Base-by-base conservation (phyloP, 163 green algal genomes). In the Scenedesmus sp. region DNA sequence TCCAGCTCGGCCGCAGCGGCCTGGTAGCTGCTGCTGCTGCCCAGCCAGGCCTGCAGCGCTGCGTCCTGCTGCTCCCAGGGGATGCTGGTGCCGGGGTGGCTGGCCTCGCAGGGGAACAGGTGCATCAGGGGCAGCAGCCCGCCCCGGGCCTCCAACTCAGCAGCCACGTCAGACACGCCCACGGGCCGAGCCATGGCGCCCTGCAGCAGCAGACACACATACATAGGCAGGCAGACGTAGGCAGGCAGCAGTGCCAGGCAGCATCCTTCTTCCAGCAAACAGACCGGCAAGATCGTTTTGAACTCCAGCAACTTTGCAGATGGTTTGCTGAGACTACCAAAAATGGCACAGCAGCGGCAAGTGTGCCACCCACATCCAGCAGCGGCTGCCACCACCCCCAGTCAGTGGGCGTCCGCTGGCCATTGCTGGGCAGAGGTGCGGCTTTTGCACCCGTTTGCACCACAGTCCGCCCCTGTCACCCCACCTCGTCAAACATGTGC, bases 401-500 rank as follows among this genome's bases (percentile, higher is more conserved):
- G 34, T 46, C 34, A 46, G 34, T 46, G 34, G 34, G 34, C 34
- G 34, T 46, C 34, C 34, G 34, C 34, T 46, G 34, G 34, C 34
- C 34, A 46, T 46, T 46, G 34, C 34, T 46, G 34, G 34, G 34
- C 34, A 46, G 34, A 46, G 34, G 34, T 46, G 34, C 34, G 34
- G 34, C 34, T 46, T 46, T 46, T 46, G 34, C 34, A 46, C 34
- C 34, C 34, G 34, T 46, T 46, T 46, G 34, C 34, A 46, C 34
- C 66, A 76, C 52, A 87, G 16, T 64, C 46, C 2, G 46, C 46
- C 81, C 52, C 20, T 59, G 81, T 18, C 8, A 10, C 74, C 90
- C n/a, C 73, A 87, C 90, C 84, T 90, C 74, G 8, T 93, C 85
- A 84, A 94, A 96, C 46, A 91, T 85, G 66, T 95, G 83, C 1